These are phyloP conservation scores for Jacaranda mimosifolia DNA, from an alignment of 257 asterid species.

Conservation along the genomic window DNA sequence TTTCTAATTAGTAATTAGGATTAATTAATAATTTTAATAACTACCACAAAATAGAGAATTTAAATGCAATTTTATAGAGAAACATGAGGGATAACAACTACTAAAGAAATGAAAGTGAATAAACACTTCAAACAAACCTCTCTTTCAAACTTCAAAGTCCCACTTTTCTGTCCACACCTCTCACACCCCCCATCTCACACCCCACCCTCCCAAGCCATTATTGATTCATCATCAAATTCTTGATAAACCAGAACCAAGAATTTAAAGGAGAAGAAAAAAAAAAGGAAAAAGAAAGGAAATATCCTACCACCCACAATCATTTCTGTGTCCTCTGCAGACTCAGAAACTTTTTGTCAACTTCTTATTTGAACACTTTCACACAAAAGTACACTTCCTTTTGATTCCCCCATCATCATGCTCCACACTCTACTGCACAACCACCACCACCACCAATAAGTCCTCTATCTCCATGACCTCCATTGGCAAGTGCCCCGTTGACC, in stretches of 20 bases:
- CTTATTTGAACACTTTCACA: slow-evolving; percentile 40
- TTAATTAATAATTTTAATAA: too few species aligned
- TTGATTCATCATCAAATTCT: slow-evolving; percentile 14
- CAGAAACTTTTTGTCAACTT: slow-evolving; percentile 50
- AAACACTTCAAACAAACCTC: slow-evolving; percentile 50
- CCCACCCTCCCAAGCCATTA: too few species aligned
- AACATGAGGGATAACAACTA: too few species aligned
- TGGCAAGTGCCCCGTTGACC: slow-evolving; percentile 63
- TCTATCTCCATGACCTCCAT: slow-evolving; percentile 50
- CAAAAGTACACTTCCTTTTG: slow-evolving; percentile 47
- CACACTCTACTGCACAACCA: slow-evolving; percentile 40
- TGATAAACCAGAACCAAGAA: slow-evolving; percentile 16
- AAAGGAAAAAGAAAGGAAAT: too few species aligned
- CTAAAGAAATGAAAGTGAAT: too few species aligned
- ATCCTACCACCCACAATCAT: slow-evolving; percentile 25
- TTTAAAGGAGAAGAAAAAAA: background rate
- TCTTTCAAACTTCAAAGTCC: slow-evolving; percentile 41
- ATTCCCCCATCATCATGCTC: slow-evolving; percentile 57
- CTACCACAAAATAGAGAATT: too few species aligned
- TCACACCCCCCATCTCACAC: slow-evolving; percentile 8
- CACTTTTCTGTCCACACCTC: slow-evolving; percentile 39
- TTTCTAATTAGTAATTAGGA: too few species aligned
- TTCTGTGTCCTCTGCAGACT: slow-evolving; percentile 17
- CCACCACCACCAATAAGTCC: slow-evolving; percentile 41
- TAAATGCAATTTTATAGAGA: too few species aligned